Evolutionary conservation across 345 rosid species (phyloP).

Genomic region (Gossypium rotundifolium): DNA sequence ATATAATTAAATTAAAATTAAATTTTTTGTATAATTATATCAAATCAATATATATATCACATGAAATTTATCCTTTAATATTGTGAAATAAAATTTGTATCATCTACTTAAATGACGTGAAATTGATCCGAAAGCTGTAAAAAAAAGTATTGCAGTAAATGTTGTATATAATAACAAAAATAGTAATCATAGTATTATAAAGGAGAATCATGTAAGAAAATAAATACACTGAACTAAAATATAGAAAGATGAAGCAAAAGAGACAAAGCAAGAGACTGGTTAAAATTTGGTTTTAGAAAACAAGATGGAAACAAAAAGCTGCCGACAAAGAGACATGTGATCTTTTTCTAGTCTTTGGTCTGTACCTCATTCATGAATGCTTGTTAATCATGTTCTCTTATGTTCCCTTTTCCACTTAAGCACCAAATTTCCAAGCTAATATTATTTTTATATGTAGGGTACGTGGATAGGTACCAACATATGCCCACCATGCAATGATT

Average conservation of each 20-base stretch:
- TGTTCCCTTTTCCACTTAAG: neutral
- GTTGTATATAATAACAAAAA: neutral
- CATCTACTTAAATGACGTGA: neutral
- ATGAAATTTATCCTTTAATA: neutral
- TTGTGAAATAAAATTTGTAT: neutral
- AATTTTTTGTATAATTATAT: no score
- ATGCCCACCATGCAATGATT: no score
- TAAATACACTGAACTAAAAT: neutral
- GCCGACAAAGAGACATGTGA: constrained; percentile 6
- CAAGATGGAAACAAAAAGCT: neutral
- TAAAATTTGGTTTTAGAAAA: neutral
- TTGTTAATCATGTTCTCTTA: constrained; percentile 1
- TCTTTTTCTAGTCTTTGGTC: neutral
- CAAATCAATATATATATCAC: no score
- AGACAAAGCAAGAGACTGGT: neutral
- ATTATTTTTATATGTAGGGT: no score
- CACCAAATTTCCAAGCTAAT: neutral
- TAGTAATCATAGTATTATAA: neutral
- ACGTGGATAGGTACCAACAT: no score
- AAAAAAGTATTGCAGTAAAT: no score
- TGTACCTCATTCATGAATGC: neutral
- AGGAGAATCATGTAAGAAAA: neutral
- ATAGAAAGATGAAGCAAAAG: neutral
- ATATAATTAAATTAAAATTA: no score
- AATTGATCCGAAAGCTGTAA: neutral